These are phyloP conservation scores for Chaetomium tenue DNA, from an alignment of 495 filamentous ascomycete species.

Conservation along the genomic window DNA sequence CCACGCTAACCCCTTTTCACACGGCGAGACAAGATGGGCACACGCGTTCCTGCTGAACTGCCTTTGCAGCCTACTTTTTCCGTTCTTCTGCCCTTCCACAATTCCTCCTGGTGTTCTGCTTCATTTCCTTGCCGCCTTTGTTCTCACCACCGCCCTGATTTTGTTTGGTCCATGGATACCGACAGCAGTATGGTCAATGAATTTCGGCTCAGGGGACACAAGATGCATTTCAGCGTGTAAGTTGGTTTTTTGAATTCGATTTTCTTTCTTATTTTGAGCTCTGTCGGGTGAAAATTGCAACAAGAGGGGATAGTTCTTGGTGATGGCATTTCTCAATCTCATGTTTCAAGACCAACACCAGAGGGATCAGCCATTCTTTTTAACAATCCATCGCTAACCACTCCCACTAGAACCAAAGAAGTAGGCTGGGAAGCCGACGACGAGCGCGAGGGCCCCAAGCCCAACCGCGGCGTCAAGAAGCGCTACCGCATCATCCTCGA, in stretches of 20 bases:
- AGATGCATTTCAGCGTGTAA: conserved; percentile 17
- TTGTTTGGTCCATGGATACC: neutral
- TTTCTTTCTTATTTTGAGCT: neutral
- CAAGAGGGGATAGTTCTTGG: neutral
- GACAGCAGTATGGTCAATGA: neutral
- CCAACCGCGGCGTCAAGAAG: neutral
- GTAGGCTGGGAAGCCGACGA: conserved; percentile 13
- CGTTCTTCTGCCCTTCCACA: neutral
- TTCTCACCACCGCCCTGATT: neutral
- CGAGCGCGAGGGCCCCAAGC: neutral
- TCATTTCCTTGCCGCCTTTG: neutral
- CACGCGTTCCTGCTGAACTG: neutral
- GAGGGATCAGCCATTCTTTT: neutral
- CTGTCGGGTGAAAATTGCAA: too few species aligned
- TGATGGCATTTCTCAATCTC: neutral
- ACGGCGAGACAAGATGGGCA: neutral
- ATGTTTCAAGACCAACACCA: neutral
- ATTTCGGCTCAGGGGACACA: neutral
- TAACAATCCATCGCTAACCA: neutral
- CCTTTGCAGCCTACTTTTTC: neutral
- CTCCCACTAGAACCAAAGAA: conserved; percentile 8
- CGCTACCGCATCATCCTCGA: conserved; percentile 14
- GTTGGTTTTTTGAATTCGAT: neutral
- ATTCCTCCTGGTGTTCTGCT: neutral
- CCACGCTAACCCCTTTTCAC: neutral